Conservation (phyloP, 2,329 filamentous ascomycete species). For the Beauveria caledonica region DNA sequence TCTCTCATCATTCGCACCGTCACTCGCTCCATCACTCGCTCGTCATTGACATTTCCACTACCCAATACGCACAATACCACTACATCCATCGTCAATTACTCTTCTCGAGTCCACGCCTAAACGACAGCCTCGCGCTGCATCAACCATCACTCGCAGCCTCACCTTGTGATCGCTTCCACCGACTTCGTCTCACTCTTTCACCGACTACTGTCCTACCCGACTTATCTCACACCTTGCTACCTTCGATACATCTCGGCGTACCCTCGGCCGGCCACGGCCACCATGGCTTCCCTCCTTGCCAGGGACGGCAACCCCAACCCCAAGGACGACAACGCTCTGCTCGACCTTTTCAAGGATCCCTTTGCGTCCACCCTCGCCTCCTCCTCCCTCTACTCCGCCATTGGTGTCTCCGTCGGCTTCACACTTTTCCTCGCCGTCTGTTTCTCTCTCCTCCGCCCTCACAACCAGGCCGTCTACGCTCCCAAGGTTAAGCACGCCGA, state of each 20-base stretch:
- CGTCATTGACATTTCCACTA: too few species aligned
- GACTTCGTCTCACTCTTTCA: background rate
- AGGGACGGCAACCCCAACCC: slow-evolving; percentile 10
- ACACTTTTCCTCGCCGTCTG: slow-evolving; percentile 64
- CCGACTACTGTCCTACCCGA: background rate
- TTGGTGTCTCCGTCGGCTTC: slow-evolving; percentile 71
- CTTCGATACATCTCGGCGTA: background rate
- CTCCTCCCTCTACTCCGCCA: slow-evolving; percentile 58
- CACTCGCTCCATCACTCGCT: background rate
- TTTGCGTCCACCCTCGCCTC: slow-evolving; percentile 31
- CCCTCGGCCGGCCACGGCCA: background rate
- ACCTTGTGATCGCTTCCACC: too few species aligned
- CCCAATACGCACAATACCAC: too few species aligned
- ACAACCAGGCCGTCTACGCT: slow-evolving; percentile 87
- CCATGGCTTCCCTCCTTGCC: background rate
- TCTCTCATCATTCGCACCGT: background rate
- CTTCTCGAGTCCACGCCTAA: background rate
- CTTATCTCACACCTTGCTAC: background rate
- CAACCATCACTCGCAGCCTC: too few species aligned
- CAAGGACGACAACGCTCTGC: slow-evolving; percentile 35
- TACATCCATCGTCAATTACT: too few species aligned
- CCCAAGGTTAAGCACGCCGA: slow-evolving; percentile 91
- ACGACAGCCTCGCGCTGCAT: too few species aligned
- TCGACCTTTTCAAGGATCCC: slow-evolving; percentile 42
- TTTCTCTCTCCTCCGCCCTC: slow-evolving; percentile 86